Evolutionary conservation across 768 basidiomycete genomes (phyloP), one percentile per base, ranked within the genome.

Genomic region (Fistulinella prunicolor): DNA sequence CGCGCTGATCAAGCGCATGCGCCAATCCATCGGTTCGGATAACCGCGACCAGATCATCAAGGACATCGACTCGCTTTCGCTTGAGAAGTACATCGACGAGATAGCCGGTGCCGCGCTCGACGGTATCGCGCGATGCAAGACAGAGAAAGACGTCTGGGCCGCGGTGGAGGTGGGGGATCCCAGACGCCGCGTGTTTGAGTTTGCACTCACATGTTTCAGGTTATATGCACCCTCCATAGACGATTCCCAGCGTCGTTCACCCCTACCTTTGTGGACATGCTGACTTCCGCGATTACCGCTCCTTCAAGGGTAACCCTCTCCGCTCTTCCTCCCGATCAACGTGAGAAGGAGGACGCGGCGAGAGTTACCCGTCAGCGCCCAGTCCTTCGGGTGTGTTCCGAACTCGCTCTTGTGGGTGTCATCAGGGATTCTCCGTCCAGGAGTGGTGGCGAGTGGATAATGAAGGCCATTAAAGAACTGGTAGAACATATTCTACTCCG

Each of bases 41-140:
- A 86, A 91, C 63, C 80, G 77, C 39, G 91, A 94, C 58, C 85
- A 90, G 59, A 83, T 95, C 50, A 71, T 96, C 56, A 97, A 94
- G 68, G 96, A 99, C 60, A 83, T 96, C 54, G 86, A 94, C 53
- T 78, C 86, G 0, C 77, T 99, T 46, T 85, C 91, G 2, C 75
- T 99, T 47, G 93, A 93, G 71, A 98, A 96, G 69, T 98, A 99
- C 64, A 77, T 94, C 40, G 94, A 96, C 61, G 96, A 99, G 70
- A 86, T 97, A 53, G 89, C 87, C 1, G 82, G 83, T 10, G 94
- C 94, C 7, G 76, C 86, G 1, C 72, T 90, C 3, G 96, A 99
- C 62, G 96, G 96, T 4, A 73, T 94, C 34, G 69, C 69, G 9
- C 81, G 87, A 54, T 95, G 94, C 67, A 96, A 93, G 72, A 89